Percentiles rank a stretch among this genome's conserved stretches.
Evolutionary conservation across 805 yeast species (phyloP).

Genomic region (Komagataella phaffii): DNA sequence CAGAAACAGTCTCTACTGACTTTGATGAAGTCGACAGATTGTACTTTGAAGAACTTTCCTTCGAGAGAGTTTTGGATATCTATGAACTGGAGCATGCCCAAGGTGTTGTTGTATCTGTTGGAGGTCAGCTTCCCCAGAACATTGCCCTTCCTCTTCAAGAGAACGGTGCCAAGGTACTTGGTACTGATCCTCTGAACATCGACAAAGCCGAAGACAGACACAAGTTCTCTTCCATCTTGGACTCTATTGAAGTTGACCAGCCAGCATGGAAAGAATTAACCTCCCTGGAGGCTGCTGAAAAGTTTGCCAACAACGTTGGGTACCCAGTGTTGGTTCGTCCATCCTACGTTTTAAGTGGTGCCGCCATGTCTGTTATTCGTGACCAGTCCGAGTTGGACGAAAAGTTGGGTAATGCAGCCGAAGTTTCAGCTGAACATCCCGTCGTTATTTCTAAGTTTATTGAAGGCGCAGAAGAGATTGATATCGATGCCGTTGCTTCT

Average conservation of each 20-base stretch:
- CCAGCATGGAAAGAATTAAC: conserved; percentile 97
- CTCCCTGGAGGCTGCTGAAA: conserved; percentile 72
- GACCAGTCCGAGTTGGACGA: conserved; percentile 66
- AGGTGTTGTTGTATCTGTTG: conserved; percentile 93
- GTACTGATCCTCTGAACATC: conserved; percentile 89
- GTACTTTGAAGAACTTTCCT: conserved; percentile 89
- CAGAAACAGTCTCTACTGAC: conserved; percentile 97
- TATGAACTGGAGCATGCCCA: conserved; percentile 82
- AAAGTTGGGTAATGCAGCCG: conserved; percentile 77
- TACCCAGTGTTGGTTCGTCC: conserved; percentile 97
- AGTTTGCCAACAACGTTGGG: conserved; percentile 74
- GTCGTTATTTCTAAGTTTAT: conserved; percentile 95
- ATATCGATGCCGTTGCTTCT: conserved; percentile 91
- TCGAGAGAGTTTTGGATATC: conserved; percentile 94
- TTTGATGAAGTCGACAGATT: conserved; percentile 96
- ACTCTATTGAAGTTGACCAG: conserved; percentile 87
- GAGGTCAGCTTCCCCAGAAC: conserved; percentile 97
- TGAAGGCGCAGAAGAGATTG: conserved; percentile 93
- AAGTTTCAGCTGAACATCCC: conserved; percentile 92
- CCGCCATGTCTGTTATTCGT: conserved; percentile 93
- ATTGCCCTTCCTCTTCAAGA: conserved; percentile 77
- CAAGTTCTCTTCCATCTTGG: conserved; percentile 89
- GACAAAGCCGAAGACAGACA: conserved; percentile 98
- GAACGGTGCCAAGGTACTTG: conserved; percentile 78
- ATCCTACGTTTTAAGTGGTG: conserved; percentile 93